Evolutionary conservation across 106 monocot genomes (phyloP), one percentile per base, ranked within the genome.

Genomic region (Dioscorea alata): DNA sequence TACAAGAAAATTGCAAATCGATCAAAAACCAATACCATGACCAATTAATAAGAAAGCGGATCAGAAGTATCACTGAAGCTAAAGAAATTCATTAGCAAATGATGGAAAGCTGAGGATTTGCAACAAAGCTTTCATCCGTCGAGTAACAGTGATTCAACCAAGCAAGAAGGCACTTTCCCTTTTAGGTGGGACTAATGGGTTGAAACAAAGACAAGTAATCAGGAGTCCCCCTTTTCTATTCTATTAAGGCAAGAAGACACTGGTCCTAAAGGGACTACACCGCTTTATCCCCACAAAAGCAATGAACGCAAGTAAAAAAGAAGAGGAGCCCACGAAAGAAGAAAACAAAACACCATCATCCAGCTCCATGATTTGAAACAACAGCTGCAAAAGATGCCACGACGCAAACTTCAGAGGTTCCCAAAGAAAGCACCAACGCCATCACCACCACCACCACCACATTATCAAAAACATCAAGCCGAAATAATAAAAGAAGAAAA

Each of bases 281-380:
- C 63, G 35, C 68, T 73, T 78, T 77, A 52, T 48, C 59, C 65
- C 70, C 59, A 34, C 49, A 67, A 50, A 33, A 8, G 49, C 59
- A 68, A 34, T 68, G 68, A 68, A 53, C 42, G 42, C 42, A 42
- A 10, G 9, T 42, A 60, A n/a, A 64, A 60, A 77, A 53, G 19
- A 49, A 65, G 52, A 73, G 56, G 9, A 68, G 61, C 73, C 52
- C 67, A 23, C 61, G 66, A 42, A 68, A 57, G 49, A 53, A 57
- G 69, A 68, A 59, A n/a, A 76, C 61, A 69, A 58, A 20, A 70
- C 63, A 57, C 49, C 74, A 80, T 80, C 75, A 71, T 80, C 71
- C 73, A 75, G 50, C 33, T 67, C 61, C 76, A 82, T 82, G 76
- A 82, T 82, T 82, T 82, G 77, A 73, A 69, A 73, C n/a, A 69